phyloP scores from a whole-genome alignment of 2,329 filamentous ascomycete species.

The Pyrenophora tritici-repentis region DNA sequence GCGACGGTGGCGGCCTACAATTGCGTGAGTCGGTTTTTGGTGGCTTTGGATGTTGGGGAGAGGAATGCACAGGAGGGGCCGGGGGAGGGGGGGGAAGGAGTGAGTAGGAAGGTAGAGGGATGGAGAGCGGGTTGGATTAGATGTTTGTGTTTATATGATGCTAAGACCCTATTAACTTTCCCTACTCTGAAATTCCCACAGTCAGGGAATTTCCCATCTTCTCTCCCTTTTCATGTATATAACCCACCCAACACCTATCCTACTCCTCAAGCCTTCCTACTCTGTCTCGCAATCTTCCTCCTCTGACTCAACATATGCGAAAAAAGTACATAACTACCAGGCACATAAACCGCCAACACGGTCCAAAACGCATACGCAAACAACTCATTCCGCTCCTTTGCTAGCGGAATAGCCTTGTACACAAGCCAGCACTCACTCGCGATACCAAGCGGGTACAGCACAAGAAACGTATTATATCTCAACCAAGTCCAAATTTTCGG shows the following conservation, averaged over 20 bases:
- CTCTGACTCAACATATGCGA: constrained; percentile 95
- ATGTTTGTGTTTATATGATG: too few species aligned
- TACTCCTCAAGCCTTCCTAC: background rate
- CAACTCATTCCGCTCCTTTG: constrained; percentile 55
- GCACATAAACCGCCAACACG: constrained; percentile 76
- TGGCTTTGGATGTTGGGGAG: constrained; percentile 72
- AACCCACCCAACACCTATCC: too few species aligned
- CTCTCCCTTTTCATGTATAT: background rate
- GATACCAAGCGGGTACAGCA: constrained; percentile 93
- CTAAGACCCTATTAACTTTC: too few species aligned
- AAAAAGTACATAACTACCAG: constrained; percentile 82
- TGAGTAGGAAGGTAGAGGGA: too few species aligned
- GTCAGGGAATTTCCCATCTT: background rate
- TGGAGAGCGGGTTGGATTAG: too few species aligned
- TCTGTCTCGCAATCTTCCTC: constrained; percentile 63
- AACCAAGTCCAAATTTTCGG: constrained; percentile 75
- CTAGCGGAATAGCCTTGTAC: constrained; percentile 68
- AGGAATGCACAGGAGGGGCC: constrained; percentile 39
- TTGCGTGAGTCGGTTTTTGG: constrained; percentile 81
- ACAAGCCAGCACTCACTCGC: constrained; percentile 84
- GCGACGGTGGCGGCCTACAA: constrained; percentile 81
- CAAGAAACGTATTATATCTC: constrained; percentile 87
- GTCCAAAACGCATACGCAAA: constrained; percentile 66
- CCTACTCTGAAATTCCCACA: too few species aligned
- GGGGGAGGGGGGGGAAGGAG: constrained; percentile 16